Percentiles rank a stretch among this genome's conserved stretches.
phyloP scores from a whole-genome alignment of 2,329 filamentous ascomycete species.

The Trichoderma sp. region DNA sequence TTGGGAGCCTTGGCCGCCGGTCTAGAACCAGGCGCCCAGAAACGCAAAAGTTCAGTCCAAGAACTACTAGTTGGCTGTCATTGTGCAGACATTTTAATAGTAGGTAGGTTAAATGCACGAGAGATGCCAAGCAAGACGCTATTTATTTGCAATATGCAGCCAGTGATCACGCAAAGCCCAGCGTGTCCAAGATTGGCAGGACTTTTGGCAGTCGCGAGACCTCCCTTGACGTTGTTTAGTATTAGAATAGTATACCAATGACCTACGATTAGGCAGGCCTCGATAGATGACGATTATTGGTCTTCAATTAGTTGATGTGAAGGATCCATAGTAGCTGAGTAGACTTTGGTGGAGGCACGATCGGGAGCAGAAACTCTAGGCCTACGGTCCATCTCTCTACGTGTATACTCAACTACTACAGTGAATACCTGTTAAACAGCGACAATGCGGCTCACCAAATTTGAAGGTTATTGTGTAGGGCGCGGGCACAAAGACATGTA shows the following conservation, averaged over 20 bases:
- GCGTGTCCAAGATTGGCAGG: neutral
- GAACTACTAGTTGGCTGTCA: neutral
- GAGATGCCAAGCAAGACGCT: constrained; percentile 1
- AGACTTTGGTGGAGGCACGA: neutral
- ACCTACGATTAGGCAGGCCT: neutral
- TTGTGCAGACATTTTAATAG: neutral
- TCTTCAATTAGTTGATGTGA: neutral
- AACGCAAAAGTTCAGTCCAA: neutral
- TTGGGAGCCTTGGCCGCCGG: neutral
- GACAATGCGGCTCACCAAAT: neutral
- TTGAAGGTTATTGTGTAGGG: neutral
- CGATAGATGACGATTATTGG: neutral
- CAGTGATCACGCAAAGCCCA: neutral
- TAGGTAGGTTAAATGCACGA: no score
- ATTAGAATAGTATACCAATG: neutral
- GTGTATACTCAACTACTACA: neutral
- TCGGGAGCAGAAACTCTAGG: neutral
- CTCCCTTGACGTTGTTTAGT: neutral
- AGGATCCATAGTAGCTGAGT: neutral
- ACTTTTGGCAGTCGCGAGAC: neutral
- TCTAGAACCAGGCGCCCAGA: neutral
- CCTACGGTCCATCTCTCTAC: no score
- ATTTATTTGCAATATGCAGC: neutral
- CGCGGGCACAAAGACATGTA: neutral
- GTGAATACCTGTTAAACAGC: neutral